Evolutionary conservation across 106 monocot genomes (phyloP).

Genomic region (Phalaenopsis equestris): DNA sequence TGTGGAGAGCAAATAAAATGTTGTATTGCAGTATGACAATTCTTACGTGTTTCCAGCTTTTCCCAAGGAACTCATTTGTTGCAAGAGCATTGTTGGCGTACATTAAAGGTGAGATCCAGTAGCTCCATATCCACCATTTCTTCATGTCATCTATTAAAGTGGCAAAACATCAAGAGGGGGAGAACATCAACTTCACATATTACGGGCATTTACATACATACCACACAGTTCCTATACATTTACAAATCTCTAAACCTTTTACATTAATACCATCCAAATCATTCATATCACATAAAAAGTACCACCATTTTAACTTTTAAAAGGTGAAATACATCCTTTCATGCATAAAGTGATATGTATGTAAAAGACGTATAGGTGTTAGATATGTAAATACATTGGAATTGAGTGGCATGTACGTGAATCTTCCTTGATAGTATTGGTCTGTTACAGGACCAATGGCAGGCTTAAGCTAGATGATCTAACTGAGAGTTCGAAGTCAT

Average conservation of each 20-base stretch:
- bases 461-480: not conserved
- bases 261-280: no score
- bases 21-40: not conserved
- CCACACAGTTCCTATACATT: no score
- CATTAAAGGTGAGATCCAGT: constrained; percentile 27
- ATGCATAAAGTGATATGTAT: no score
- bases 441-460: not conserved
- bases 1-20: not conserved
- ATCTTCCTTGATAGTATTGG: not conserved
- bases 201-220: no score
- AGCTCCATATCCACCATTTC: constrained; percentile 30
- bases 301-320: no score
- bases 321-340: no score
- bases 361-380: no score
- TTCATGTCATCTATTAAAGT: constrained; percentile 15
- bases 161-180: not conserved
- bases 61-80: constrained; percentile 27
- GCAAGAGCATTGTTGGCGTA: constrained; percentile 21
- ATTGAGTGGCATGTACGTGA: no score
- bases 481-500: not conserved
- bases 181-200: not conserved
- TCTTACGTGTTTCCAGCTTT: constrained; percentile 19
- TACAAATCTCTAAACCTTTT: no score
- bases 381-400: no score
- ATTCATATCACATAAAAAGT: no score